Evolutionary conservation across 164 flowering plant species (phyloP), one percentile per base, ranked within the genome.

Genomic region (Buxus sempervirens): DNA sequence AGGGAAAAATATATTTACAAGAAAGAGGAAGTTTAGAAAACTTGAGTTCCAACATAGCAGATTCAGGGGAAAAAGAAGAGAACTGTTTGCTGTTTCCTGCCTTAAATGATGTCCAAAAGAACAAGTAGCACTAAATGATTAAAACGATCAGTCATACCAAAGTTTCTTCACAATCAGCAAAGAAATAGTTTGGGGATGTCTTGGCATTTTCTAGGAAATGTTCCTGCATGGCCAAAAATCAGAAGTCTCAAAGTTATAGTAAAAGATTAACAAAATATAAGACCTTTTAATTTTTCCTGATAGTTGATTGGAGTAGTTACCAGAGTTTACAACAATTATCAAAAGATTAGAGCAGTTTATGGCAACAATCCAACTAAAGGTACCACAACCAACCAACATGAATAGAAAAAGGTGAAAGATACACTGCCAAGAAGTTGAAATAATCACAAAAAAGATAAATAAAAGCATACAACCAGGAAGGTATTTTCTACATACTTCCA

Each of bases 131-230:
- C 27, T 69, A 56, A 24, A 64, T 19, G 65, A 72, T 48, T 54
- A 68, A 60, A 24, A 21, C 24, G 54, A 67, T 27, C 27, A 69
- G 60, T 51, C 83, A 68, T 89, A 95, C 98, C 96, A 95, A 59
- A 78, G 89, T 73, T 26, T 84, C 89, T 75, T 91, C 96, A 76
- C 90, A 84, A 61, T 91, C 64, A 23, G 88, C 64, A 60, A 91
- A 84, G 76, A 95, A 95, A 78, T 86, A 95, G 76, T 84, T 85
- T 14, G 82, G 76, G 61, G 98, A 95, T 55, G 90, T 71, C 77
- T 89, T 91, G 56, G 97, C 92, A 62, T 90, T 85, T 72, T 88
- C 84, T 38, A 82, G 58, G 80, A 95, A 95, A 69, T 84, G 85
- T 67, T 85, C 97, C 98, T 91, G 88, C 66, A 63, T 28, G 66